Evolutionary conservation across 768 basidiomycete genomes (phyloP).

Genomic region (Suillus ampliporus): DNA sequence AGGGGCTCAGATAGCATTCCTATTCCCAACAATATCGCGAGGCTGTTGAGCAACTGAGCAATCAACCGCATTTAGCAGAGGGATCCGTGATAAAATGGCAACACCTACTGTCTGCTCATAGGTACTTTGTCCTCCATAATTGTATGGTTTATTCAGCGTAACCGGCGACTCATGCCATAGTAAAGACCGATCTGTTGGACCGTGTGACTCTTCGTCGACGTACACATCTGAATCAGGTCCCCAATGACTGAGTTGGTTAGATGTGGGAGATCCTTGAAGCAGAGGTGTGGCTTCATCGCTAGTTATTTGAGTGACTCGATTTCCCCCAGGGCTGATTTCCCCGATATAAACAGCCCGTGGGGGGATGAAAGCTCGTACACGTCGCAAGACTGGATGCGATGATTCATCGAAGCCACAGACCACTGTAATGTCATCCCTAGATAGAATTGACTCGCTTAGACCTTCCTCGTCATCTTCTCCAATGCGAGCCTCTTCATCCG

Average conservation of each 20-base stretch:
- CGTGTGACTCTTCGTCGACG: neutral
- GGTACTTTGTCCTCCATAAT: slow-evolving; percentile 63
- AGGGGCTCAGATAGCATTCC: slow-evolving; percentile 90
- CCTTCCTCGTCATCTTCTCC: slow-evolving; percentile 22
- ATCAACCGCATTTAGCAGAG: slow-evolving; percentile 13
- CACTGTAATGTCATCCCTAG: slow-evolving; percentile 22
- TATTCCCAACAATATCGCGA: slow-evolving; percentile 84
- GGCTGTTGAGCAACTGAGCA: slow-evolving; percentile 82
- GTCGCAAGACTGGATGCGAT: neutral
- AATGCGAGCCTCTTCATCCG: no score
- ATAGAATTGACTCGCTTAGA: neutral
- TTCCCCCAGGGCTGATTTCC: neutral
- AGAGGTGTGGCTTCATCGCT: slow-evolving; percentile 43
- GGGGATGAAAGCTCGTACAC: slow-evolving; percentile 2
- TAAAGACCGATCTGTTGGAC: neutral
- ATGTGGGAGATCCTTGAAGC: slow-evolving; percentile 36
- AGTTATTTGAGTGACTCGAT: neutral
- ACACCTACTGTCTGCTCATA: slow-evolving; percentile 71
- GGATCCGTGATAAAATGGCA: neutral
- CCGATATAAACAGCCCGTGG: neutral
- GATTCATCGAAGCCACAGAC: slow-evolving; percentile 28
- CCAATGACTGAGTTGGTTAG: neutral
- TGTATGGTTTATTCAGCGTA: slow-evolving; percentile 26
- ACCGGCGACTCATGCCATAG: neutral
- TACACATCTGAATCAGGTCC: neutral